Base-by-base conservation (phyloP, 106 monocot species). In the Platanthera zijinensis region DNA sequence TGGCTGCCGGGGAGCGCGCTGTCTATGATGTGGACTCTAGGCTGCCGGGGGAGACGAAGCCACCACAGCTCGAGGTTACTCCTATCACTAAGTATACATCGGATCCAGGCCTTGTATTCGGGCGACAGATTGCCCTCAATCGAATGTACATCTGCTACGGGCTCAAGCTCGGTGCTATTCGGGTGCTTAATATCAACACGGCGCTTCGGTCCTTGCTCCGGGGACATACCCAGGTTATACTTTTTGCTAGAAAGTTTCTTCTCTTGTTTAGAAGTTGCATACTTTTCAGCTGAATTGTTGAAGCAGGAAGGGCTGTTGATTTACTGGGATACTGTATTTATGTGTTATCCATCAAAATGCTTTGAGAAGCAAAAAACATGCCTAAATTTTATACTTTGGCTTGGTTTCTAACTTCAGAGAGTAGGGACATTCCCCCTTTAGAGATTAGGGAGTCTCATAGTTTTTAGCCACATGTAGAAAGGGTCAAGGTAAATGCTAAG, bases 91-190 rank as follows among this genome's bases (percentile, higher is more conserved):
- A 99, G 83, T 99, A 99, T 67, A 61, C 73, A 5, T 99, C 97
- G 1, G 97, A 99, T 78, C 97, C 97, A 0, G 90, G 94, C 13
- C 84, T 99, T 51, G 97, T 99, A 12, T 73, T 99, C 8, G 97
- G 97, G 10, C 87, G 97, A 50, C 97, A 99, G 89, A 99, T 99
- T 78, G 94, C 97, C 0, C 94, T 99, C n/a, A 99, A 99, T 70
- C 79, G 88, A 54, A 85, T 78, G 7, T 99, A 99, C 76, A 99
- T 99, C 28, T 94, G 88, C 51, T 99, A 99, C 52, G 97, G 97
- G 28, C 86, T 99, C 18, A 99, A 89, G 82, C 68, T 86, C 51
- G 97, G 97, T 5, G 77, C 81, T 30, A 90, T 99, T 52, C 84
- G 97, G 21, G 89, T 99, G 76, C 91, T 99, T 48, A 94, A 99